phyloP scores from a whole-genome alignment of 2,329 filamentous ascomycete genomes.

The Madurella fahalii region DNA sequence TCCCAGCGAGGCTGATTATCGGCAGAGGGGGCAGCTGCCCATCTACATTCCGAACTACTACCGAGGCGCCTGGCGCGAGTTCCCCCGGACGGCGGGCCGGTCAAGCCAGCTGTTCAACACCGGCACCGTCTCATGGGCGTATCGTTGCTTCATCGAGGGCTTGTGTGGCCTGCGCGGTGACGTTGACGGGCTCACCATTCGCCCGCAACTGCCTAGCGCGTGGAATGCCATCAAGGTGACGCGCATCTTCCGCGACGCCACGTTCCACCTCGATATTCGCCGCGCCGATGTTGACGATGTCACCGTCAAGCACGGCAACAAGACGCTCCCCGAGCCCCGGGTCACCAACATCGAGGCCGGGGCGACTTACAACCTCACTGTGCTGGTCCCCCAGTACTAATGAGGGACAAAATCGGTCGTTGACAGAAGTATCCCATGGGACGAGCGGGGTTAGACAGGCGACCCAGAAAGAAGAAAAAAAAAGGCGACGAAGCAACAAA shows the following conservation, averaged over 20 bases:
- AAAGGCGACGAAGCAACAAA: too few relatives aligned
- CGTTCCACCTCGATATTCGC: slow-evolving; percentile 43
- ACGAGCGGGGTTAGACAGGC: too few relatives aligned
- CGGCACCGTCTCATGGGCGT: slow-evolving; percentile 54
- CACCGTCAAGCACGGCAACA: slow-evolving; percentile 37
- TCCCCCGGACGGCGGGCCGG: slow-evolving; percentile 50
- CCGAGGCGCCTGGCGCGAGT: slow-evolving; percentile 46
- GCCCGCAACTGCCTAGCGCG: slow-evolving; percentile 47
- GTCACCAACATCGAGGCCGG: slow-evolving; percentile 42
- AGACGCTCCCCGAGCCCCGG: slow-evolving; percentile 36
- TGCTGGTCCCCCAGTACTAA: slow-evolving; percentile 28
- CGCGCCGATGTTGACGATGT: slow-evolving; percentile 39
- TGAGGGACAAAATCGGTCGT: not conserved
- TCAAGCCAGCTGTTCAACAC: slow-evolving; percentile 57
- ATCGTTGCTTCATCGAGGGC: slow-evolving; percentile 52
- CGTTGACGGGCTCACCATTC: slow-evolving; percentile 41
- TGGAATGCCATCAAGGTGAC: slow-evolving; percentile 43
- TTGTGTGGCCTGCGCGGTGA: slow-evolving; percentile 51
- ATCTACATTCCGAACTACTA: slow-evolving; percentile 59
- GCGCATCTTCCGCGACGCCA: slow-evolving; percentile 48
- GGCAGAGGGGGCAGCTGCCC: slow-evolving; percentile 51
- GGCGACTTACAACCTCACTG: slow-evolving; percentile 41
- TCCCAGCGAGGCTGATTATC: slow-evolving; percentile 46
- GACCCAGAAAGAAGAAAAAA: too few relatives aligned
- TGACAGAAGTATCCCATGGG: not conserved